Base-by-base conservation (phyloP, 1,284 basidiomycete species). In the Fomitopsis schrenkii region DNA sequence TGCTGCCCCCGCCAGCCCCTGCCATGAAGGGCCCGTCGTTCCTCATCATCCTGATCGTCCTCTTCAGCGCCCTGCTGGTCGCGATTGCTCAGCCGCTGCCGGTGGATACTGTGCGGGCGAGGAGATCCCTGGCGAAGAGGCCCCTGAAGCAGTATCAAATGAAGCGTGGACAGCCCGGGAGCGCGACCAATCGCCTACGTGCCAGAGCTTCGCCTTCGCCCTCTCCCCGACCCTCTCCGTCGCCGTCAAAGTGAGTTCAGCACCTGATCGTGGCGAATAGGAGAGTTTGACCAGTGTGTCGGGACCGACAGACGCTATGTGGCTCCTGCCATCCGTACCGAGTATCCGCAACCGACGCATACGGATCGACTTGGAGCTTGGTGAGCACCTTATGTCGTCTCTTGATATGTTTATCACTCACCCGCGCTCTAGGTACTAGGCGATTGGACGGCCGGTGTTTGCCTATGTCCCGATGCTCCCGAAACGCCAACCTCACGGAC, bases 1-100 rank as follows among this genome's bases (percentile, higher is more conserved):
- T 10, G 48, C 48, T 15, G 48, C 48, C 26, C 14, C 48, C 45
- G 12, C 22, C 26, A n/a, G 7, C 19, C 9, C 10, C 56, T 54
- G 55, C 10, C 61, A 68, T 68, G 67, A 55, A 65, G 42, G 60
- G 63, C 62, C 65, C 65, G 55, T 40, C 65, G 55, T 53, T 66
- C 58, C 61, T 66, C 60, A 62, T 68, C 58, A 59, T 65, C 63
- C 40, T 66, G 53, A 55, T 65, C 45, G 35, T 66, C 60, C 48
- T 68, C 30, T 59, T 64, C 26, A 55, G 66, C 58, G 60, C 64
- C 33, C 59, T 66, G 35, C 58, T 64, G 36, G 19, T 54, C 19
- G 59, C 60, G 30, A 15, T 59, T 41, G 61, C 66, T 22, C 64
- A 33, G 60, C 64, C 63, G 36, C 59, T 65, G 35, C 63, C 65